Evolutionary conservation across 2,329 filamentous ascomycete species (phyloP), one percentile per base, ranked within the genome.

Genomic region (Macrophomina pseudophaseolina): DNA sequence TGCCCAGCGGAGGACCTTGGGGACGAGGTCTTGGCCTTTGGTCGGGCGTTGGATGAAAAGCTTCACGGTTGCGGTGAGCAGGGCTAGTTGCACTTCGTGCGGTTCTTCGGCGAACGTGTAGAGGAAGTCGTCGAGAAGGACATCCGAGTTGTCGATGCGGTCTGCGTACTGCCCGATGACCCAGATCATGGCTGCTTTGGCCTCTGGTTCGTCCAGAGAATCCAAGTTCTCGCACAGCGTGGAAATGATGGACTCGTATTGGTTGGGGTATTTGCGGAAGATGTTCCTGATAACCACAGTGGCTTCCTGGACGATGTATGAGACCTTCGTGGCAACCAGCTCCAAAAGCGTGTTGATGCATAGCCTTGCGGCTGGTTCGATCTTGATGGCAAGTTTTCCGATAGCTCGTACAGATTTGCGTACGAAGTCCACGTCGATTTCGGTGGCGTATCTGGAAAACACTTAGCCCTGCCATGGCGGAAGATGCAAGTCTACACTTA

Each of bases 281-380:
- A 99, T 99, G 79, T 99, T 99, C 71, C 93, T 91, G 75, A 99
- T 99, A 32, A 99, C 95, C 5, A 99, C 95, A 0, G 95, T 99
- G 16, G 95, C 95, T 83, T 99, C 95, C 80, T 99, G 95, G 0
- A 99, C 95, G 71, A 99, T 99, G 76, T 99, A 99, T 0, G 94
- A 96, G 65, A 99, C 90, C 81, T 98, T 98, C n/a, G 95, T 98
- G 33, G 94, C 91, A 54, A 99, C 95, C 48, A 99, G 87, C 69
- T 97, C 93, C 23, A 99, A 85, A 0, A 99, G 85, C 5, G 96
- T 90, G 74, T 94, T 94, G 76, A 99, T 99, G 80, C 95, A 99
- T 68, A 91, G 86, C 72, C 89, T 87, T 11, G 95, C 93, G 2
- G 95, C 93, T 1, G 94, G 93, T 79, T 98, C 95, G 71, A 99